These are phyloP conservation scores for Entomophthora muscae DNA, from an alignment of 371 early-diverging fungal genomes.

Conservation along the genomic window DNA sequence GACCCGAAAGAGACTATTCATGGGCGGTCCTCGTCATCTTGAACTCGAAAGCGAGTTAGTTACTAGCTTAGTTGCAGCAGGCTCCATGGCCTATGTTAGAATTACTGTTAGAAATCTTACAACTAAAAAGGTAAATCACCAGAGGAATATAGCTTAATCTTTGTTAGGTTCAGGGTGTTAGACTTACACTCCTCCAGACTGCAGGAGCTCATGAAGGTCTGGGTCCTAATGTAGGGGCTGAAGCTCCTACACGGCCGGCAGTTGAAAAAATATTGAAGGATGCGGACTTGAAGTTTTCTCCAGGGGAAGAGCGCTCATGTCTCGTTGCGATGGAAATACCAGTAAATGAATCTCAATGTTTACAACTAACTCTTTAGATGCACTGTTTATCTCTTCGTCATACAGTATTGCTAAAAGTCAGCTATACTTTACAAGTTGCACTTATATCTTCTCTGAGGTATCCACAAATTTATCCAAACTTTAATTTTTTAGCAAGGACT, in stretches of 20 bases:
- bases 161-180: constrained; percentile 2
- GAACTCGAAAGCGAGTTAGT: constrained; percentile 16
- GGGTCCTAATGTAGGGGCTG: neutral
- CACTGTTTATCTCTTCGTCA: constrained; percentile 12
- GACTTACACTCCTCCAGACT: neutral
- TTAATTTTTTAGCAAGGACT: constrained; percentile 11
- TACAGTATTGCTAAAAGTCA: constrained; percentile 14
- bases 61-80: constrained; percentile 17
- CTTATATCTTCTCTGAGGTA: constrained; percentile 15
- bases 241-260: neutral
- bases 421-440: constrained; percentile 17
- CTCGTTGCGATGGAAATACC: neutral
- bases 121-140: constrained; percentile 14
- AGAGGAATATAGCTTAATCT: too few species aligned
- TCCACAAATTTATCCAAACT: neutral
- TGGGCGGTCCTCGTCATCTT: constrained; percentile 17
- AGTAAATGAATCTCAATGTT: neutral
- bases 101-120: constrained; percentile 17
- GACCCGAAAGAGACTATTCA: constrained; percentile 16
- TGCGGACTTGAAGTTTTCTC: neutral
- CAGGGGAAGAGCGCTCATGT: neutral
- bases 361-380: neutral
- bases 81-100: constrained; percentile 16
- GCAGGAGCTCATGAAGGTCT: neutral
- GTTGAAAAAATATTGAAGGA: neutral